Evolutionary conservation across 78 protist species (phyloP).

Genomic region (Pelomyxa schiedti): DNA sequence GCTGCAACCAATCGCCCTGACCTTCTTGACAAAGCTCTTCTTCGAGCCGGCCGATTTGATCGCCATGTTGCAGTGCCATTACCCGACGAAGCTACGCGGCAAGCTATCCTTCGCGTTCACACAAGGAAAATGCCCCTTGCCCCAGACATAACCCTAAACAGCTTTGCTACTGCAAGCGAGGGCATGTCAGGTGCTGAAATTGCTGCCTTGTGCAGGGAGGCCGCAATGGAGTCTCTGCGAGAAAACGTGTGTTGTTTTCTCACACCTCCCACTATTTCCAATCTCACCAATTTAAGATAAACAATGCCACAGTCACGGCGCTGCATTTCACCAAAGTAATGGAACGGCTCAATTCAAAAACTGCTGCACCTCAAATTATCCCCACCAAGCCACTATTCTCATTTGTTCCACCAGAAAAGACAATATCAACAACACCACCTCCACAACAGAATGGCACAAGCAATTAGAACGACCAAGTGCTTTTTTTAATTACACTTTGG

Average conservation of each 20-base stretch:
- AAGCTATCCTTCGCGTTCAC: slow-evolving; percentile 85
- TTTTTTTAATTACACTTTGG: too few species aligned
- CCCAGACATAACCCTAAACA: not conserved
- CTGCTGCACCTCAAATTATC: too few species aligned
- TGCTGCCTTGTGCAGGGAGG: not conserved
- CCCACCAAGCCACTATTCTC: too few species aligned
- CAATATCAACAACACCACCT: too few species aligned
- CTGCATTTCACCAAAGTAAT: too few species aligned
- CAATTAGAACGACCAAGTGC: too few species aligned
- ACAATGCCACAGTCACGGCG: too few species aligned
- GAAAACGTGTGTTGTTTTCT: not conserved
- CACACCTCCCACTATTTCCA: too few species aligned
- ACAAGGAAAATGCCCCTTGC: not conserved
- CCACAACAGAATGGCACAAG: too few species aligned
- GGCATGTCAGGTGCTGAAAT: slow-evolving; percentile 2
- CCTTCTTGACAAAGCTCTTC: slow-evolving; percentile 84
- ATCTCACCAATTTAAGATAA: too few species aligned
- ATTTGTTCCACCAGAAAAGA: too few species aligned
- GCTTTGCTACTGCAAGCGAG: not conserved
- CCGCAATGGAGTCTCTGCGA: slow-evolving; percentile 64
- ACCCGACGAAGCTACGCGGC: slow-evolving; percentile 80
- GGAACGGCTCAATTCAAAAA: too few species aligned
- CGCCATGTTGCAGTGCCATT: slow-evolving; percentile 73
- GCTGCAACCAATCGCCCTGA: slow-evolving; percentile 89
- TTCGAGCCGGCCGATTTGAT: slow-evolving; percentile 98